Evolutionary conservation across 371 early-diverging fungal species (phyloP), one percentile per base, ranked within the genome.

Genomic region (Apophysomyces sp.): DNA sequence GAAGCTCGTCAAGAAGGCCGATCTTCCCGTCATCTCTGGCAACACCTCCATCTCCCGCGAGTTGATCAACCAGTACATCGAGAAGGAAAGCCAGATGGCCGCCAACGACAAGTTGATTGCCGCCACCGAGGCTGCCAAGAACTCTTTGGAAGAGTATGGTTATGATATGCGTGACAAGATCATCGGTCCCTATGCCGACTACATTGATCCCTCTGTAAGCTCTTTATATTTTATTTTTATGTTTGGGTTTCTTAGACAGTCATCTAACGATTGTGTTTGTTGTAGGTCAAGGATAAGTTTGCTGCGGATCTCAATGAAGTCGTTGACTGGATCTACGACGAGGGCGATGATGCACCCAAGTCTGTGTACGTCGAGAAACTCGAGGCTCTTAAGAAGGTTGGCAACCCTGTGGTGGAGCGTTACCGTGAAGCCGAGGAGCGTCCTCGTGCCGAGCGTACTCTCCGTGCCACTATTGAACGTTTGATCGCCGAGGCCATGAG

Each of bases 301-400:
- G 65, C 85, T 62, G 61, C 68, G 44, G 81, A 86, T 34, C 82
- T 97, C 60, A 89, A 84, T 67, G 88, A 80, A 27, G 88, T 89
- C 59, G 98, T 98, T 85, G 92, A 96, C 73, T 98, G 98, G 98
- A 86, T 98, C 65, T 98, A 98, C 82, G 93, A 89, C 57, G 98
- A 97, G 66, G 98, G 97, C 53, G 96, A 95, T 69, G 94, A 94
- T 66, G 88, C 92, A 37, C 85, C 93, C 73, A 94, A 95, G 85
- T 89, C 89, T 31, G 92, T 91, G 49, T 98, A 95, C 71, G 74
- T 82, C 30, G 88, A 87, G 71, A 96, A 95, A 82, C 82, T 98
- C 37, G 81, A 76, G 0, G 86, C 79, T 26, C 89, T 98, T 67
- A 90, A 89, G 86, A 86, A 85, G 63, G 79, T 86, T 54, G 96